phyloP scores from a whole-genome alignment of 768 basidiomycete species.

The Galerina sulciceps region DNA sequence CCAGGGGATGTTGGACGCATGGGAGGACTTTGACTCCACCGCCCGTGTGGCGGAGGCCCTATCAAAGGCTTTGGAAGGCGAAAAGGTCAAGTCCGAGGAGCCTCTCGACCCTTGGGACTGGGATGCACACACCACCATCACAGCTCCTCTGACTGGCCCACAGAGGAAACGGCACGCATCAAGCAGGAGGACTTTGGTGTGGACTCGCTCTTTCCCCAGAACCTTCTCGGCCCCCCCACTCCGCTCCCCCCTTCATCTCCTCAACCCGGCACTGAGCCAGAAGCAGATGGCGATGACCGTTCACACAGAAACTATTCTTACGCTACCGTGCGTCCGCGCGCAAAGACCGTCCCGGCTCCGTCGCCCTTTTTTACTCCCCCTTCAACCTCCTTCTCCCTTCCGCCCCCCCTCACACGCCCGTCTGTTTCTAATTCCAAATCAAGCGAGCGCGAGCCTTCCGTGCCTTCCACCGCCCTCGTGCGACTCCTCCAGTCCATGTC shows the following conservation, averaged over 20 bases:
- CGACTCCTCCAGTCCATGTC: conserved; percentile 46
- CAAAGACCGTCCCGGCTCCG: conserved; percentile 39
- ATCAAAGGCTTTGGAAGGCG: conserved; percentile 42
- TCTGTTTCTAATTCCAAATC: conserved; percentile 20
- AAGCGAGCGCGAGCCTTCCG: conserved; percentile 1
- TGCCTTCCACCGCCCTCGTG: conserved; percentile 31
- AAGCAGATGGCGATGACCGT: background rate
- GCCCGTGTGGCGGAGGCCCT: conserved; percentile 48
- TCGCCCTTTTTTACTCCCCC: conserved; percentile 6
- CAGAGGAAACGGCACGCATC: conserved; percentile 37
- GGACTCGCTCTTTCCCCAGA: conserved; percentile 37
- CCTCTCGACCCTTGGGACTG: conserved; percentile 49
- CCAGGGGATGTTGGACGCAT: conserved; percentile 67
- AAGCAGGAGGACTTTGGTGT: conserved; percentile 55
- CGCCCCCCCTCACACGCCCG: conserved; percentile 21
- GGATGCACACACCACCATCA: conserved; percentile 40
- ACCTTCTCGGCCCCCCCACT: conserved; percentile 29
- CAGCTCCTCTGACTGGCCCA: conserved; percentile 34
- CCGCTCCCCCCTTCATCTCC: conserved; percentile 31
- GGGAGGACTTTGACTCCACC: conserved; percentile 64
- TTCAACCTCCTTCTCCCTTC: conserved; percentile 4
- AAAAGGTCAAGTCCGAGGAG: too few species aligned
- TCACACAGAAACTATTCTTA: background rate
- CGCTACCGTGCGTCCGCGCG: conserved; percentile 40
- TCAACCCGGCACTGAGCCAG: conserved; percentile 13